Base-by-base conservation (phyloP, 2,329 filamentous ascomycete genomes). In the Penicillium sp. region DNA sequence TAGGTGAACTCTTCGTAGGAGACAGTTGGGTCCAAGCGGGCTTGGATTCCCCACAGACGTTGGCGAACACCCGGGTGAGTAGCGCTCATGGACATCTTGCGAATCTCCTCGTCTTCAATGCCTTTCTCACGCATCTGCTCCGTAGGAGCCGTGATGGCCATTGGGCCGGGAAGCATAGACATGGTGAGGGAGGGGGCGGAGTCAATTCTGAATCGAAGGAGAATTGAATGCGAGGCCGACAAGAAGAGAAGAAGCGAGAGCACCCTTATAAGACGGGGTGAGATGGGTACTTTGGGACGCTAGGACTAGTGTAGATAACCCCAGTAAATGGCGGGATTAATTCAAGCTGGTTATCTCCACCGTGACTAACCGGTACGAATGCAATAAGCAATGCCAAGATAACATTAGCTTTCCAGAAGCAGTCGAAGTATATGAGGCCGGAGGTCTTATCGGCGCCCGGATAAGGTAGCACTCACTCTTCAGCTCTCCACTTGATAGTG, bases 1-100 rank as follows among this genome's bases (percentile, higher is more conserved):
- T 62, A 63, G 21, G 53, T 52, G 44, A 52, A 63, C 47, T 65
- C 63, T 19, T 65, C 63, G 26, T 63, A 69, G 35, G 65, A 66
- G 22, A 69, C 66, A 26, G 57, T 65, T 19, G 56, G 57, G 43
- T 69, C 66, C 29, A 56, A 29, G 54, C 66, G 66, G 8, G 66
- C 66, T 33, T 58, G 58, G 21, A 67, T 49, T 44, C 66, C 66
- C 62, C 64, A 69, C 10, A 52, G 31, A 26, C 66, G 66, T 22
- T 61, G 55, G 19, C 52, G 59, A 7, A 61, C 51, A 22, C 54
- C 54, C 4, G 54, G 48, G 26, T 52, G 54, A 6, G 21, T 31
- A 8, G 26, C 44, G 2, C 22, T 24, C 27, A 52, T 5, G 33
- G 31, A 22, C 48, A 52, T 48, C 21, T 48, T 41, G 24, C 24